Base-by-base conservation (phyloP, 805 yeast species). In the Dipodascus geniculatus region DNA sequence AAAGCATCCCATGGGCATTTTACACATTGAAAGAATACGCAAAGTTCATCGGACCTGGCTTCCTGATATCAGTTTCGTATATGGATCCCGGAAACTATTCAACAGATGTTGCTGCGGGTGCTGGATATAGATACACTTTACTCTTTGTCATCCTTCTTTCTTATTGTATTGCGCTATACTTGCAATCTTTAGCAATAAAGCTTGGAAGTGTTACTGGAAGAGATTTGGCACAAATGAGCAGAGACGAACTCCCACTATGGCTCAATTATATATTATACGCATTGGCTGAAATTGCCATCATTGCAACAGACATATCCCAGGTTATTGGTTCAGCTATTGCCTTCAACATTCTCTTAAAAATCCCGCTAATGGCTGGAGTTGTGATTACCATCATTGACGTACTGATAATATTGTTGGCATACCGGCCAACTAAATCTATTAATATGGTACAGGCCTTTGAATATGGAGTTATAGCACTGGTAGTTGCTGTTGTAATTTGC, bases 31-130 rank as follows among this genome's bases (percentile, higher is more conserved):
- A 38, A 17, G 44, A 82, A 60, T 85, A 82, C 65, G 68, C 74
- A 44, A 69, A 74, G 57, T 86, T 85, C 65, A 74, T 91, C n/a
- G 98, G 98, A 0, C 98, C 98, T 0, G 98, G 99, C 0, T 71
- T 91, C 50, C 85, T 91, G 95, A 95, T 93, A 1, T 78, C 90
- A 2, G 96, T 91, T 33, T 91, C 97, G 0, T 93, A 90, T 67
- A 87, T 93, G 88, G 98, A 91, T 63, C 98, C 99, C 0, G 99
- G 99, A 2, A 91, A 93, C 70, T 91, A 90, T 68, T 85, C 96
- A 42, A 87, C 97, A 0, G 95, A 93, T 8, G 96, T 91, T 14
- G 86, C 93, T 6, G 93, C 95, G 1, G 96, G 96, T n/a, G 84
- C 96, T 31, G 83, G 87, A 23, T 87, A 85, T 66, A 80, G 83